These are phyloP conservation scores for Xylaria grammica DNA, from an alignment of 495 filamentous ascomycete genomes.

Conservation along the genomic window DNA sequence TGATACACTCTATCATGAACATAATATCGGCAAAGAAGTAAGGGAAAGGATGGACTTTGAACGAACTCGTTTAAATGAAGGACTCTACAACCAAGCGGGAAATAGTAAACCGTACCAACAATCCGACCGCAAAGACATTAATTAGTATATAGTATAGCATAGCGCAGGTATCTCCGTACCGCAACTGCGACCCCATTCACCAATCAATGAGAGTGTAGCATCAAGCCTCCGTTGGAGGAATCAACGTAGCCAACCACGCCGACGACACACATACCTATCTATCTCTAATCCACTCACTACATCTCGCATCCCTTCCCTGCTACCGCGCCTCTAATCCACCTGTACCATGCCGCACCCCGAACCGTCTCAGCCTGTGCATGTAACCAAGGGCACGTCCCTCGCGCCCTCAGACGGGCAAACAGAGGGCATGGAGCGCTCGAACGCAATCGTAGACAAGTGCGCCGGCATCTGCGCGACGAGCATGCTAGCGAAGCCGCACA, in stretches of 20 bases:
- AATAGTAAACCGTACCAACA: not conserved
- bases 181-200: not conserved
- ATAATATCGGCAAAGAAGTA: not conserved
- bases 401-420: slow-evolving; percentile 48
- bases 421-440: slow-evolving; percentile 59
- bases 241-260: too few relatives aligned
- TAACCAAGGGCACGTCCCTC: slow-evolving; percentile 35
- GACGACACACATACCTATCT: not conserved
- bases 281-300: too few relatives aligned
- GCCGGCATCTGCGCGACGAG: slow-evolving; percentile 52
- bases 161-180: not conserved
- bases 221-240: too few relatives aligned
- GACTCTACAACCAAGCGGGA: not conserved
- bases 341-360: slow-evolving; percentile 30
- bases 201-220: slow-evolving; percentile 11
- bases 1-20: too few relatives aligned
- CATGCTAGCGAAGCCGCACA: slow-evolving; percentile 62
- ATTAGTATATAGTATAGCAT: too few relatives aligned
- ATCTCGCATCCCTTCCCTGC: not conserved
- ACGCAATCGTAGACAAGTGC: slow-evolving; percentile 56
- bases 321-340: too few relatives aligned
- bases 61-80: too few relatives aligned
- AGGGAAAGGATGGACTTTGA: not conserved
- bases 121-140: too few relatives aligned
- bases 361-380: slow-evolving; percentile 34